These are phyloP conservation scores for Lunasporangiospora selenospora DNA, from an alignment of 192 early-diverging fungal genomes.

Conservation along the genomic window DNA sequence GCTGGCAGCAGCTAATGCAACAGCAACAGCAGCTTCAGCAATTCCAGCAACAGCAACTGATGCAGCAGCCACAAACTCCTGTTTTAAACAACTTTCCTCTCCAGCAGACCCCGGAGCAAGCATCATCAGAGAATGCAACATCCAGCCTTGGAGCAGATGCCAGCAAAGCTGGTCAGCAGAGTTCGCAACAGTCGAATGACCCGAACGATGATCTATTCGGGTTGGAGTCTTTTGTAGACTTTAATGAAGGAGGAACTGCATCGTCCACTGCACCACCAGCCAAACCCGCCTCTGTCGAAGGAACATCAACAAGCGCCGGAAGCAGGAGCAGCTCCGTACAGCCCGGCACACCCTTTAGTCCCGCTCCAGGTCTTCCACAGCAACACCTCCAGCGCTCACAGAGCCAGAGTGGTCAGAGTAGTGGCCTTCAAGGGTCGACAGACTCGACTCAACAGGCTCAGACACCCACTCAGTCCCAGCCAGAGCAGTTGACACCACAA, in stretches of 20 bases:
- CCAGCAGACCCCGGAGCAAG: slow-evolving; percentile 22
- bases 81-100: slow-evolving; percentile 34
- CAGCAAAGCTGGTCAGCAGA: slow-evolving; percentile 1
- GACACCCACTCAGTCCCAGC: no score
- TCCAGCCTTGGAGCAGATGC: slow-evolving; percentile 3
- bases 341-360: neutral
- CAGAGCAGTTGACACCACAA: no score
- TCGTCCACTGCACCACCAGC: slow-evolving; percentile 5
- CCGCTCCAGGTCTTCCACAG: neutral
- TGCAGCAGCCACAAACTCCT: slow-evolving; percentile 1
- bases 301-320: neutral
- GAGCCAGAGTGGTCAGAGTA: no score
- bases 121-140: slow-evolving; percentile 4
- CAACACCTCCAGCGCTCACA: no score
- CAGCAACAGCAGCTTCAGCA: slow-evolving; percentile 44
- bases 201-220: slow-evolving; percentile 38
- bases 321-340: neutral
- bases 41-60: slow-evolving; percentile 17
- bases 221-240: slow-evolving; percentile 41
- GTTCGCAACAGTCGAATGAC: slow-evolving; percentile 6
- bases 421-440: no score
- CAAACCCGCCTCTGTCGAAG: neutral
- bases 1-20: slow-evolving; percentile 25
- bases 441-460: no score
- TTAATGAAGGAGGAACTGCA: slow-evolving; percentile 21